Base-by-base conservation (phyloP, 2,329 filamentous ascomycete genomes). In the Akanthomyces uredinophilus region DNA sequence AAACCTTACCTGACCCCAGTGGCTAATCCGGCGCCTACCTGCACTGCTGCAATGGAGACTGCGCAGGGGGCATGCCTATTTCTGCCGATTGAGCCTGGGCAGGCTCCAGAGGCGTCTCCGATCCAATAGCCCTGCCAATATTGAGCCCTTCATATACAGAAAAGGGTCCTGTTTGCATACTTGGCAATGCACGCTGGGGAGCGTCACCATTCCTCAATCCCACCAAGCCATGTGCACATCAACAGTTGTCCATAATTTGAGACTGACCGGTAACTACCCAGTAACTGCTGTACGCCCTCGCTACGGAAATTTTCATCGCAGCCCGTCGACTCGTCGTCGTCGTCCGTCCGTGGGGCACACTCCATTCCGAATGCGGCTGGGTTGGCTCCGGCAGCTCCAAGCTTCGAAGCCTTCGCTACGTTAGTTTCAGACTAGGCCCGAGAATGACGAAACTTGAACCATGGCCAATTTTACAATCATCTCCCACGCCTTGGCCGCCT, bases 361-460 rank as follows among this genome's bases (percentile, higher is more conserved):
- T 41, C 60, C 62, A 66, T 67, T 64, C 65, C 65, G 57, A 55
- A 67, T 65, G 65, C 65, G 65, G 65, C 61, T 53, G 52, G 49
- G 16, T 27, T 53, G 37, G 39, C 44, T 62, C 43, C 60, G 37
- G 39, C 51, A 29, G 57, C 54, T 63, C 58, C 58, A 64, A 62
- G 51, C 58, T 51, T 63, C 58, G 51, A 64, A 62, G 51, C 58
- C 52, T 59, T 51, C 35, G 56, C 29, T 32, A 53, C 29, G 14
- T 55, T 65, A 64, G 60, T 62, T 61, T 60, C 64, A 55, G 51
- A 43, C 62, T 62, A 64, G 41, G 43, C 24, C 16, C 47, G 20
- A 54, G 52, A 57, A 64, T 65, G 63, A 65, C 63, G 61, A 61
- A 55, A 58, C 56, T 53, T 59, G 57, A 52, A 56, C 46, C 58